Conservation (phyloP, 139 green algal genomes). For the Chlamydomonas applanata region DNA sequence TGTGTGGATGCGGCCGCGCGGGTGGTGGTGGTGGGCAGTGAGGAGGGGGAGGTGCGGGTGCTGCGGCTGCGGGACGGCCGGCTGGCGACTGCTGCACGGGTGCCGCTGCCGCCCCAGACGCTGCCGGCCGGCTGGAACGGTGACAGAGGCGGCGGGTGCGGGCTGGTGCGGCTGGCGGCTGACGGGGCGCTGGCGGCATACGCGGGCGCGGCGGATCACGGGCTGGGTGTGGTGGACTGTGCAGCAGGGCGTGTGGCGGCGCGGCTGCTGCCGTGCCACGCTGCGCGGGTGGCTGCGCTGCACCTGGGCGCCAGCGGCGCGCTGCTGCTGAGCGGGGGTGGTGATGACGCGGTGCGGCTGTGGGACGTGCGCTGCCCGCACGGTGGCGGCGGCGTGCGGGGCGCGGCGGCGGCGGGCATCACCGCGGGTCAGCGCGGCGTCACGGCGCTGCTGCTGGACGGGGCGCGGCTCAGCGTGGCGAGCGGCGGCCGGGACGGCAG, state of each 20-base stretch:
- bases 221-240: not conserved
- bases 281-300: not conserved
- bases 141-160: too few relatives aligned
- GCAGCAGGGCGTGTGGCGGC: not conserved
- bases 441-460: not conserved
- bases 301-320: not conserved
- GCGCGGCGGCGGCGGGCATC: not conserved
- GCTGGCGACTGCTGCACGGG: not conserved
- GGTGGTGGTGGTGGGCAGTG: not conserved
- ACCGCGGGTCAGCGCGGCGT: not conserved
- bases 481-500: not conserved
- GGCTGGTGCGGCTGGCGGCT: too few relatives aligned
- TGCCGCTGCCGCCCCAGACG: too few relatives aligned
- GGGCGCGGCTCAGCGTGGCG: not conserved
- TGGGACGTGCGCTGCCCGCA: not conserved
- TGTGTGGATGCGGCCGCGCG: not conserved
- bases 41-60: not conserved
- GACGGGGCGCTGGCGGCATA: not conserved
- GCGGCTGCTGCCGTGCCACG: not conserved
- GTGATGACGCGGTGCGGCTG: not conserved
- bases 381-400: not conserved
- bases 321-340: not conserved
- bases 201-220: not conserved
- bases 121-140: too few relatives aligned
- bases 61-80: not conserved